Conservation (phyloP, 2,329 filamentous ascomycete species). For the Thelonectria rubi region DNA sequence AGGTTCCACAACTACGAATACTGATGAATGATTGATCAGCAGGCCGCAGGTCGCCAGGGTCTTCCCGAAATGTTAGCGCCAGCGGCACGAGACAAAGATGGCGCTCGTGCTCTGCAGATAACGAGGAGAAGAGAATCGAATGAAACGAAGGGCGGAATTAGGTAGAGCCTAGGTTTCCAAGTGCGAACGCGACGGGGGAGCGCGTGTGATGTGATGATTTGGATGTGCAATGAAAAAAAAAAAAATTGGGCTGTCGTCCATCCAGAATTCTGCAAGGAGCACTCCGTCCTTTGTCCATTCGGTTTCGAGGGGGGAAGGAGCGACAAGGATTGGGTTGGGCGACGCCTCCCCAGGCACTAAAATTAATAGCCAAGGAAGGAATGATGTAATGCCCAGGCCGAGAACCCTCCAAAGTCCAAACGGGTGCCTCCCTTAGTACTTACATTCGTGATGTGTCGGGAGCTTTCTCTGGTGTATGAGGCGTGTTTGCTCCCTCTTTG, state of each 20-base stretch:
- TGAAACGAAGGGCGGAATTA: neutral
- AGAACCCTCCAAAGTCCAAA: constrained; percentile 17
- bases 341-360: neutral
- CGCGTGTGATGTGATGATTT: neutral
- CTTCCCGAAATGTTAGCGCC: neutral
- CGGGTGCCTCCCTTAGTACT: neutral
- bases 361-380: neutral
- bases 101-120: neutral
- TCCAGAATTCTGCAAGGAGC: neutral
- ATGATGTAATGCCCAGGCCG: constrained; percentile 43
- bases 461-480: neutral
- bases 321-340: neutral
- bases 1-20: constrained; percentile 6
- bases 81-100: neutral
- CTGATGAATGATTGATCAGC: constrained; percentile 15
- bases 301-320: neutral
- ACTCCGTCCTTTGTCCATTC: constrained; percentile 8
- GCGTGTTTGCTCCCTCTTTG: neutral
- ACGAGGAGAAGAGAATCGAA: neutral
- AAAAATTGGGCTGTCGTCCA: constrained; percentile 12
- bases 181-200: neutral
- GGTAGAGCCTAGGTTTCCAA: neutral
- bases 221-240: neutral
- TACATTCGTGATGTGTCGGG: neutral
- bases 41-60: constrained; percentile 8